Percentiles rank a stretch among this genome's conserved stretches.
Conservation (phyloP, 805 yeast species). For the Metschnikowia henanensis region DNA sequence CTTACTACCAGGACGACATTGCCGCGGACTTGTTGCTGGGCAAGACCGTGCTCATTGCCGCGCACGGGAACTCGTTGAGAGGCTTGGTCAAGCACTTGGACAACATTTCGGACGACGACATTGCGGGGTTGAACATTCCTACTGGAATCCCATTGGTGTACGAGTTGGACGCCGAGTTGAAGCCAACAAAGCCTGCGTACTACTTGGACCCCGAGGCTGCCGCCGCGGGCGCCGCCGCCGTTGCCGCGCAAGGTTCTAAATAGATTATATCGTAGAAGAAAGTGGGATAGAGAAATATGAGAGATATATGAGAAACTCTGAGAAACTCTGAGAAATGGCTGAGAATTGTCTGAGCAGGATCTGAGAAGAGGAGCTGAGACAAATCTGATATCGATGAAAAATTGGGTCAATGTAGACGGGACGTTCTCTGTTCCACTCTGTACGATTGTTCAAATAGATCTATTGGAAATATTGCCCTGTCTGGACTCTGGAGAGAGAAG, state of each 20-base stretch:
- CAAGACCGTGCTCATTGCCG: constrained; percentile 91
- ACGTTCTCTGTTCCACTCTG: too few species aligned
- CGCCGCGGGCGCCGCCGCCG: constrained; percentile 99
- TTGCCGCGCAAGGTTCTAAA: constrained; percentile 86
- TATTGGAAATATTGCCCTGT: too few species aligned
- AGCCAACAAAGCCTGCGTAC: constrained; percentile 91
- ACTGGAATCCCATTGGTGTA: constrained; percentile 98
- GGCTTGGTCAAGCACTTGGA: constrained; percentile 95
- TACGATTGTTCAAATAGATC: too few species aligned
- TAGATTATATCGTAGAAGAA: constrained; percentile 19
- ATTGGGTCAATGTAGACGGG: too few species aligned
- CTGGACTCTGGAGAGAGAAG: too few species aligned
- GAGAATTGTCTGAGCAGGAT: too few species aligned
- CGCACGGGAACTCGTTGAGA: constrained; percentile 98
- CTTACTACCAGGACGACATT: constrained; percentile 94
- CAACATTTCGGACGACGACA: constrained; percentile 86
- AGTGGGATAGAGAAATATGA: too few species aligned
- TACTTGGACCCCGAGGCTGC: constrained; percentile 99
- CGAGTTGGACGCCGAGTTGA: constrained; percentile 84
- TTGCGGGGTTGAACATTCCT: constrained; percentile 95
- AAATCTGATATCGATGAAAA: background rate
- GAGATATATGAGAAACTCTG: too few species aligned
- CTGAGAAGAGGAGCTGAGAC: too few species aligned
- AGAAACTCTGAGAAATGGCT: too few species aligned
- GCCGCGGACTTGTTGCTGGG: constrained; percentile 80